Conservation (phyloP, 768 basidiomycete genomes). For the Termitomyces sp. region DNA sequence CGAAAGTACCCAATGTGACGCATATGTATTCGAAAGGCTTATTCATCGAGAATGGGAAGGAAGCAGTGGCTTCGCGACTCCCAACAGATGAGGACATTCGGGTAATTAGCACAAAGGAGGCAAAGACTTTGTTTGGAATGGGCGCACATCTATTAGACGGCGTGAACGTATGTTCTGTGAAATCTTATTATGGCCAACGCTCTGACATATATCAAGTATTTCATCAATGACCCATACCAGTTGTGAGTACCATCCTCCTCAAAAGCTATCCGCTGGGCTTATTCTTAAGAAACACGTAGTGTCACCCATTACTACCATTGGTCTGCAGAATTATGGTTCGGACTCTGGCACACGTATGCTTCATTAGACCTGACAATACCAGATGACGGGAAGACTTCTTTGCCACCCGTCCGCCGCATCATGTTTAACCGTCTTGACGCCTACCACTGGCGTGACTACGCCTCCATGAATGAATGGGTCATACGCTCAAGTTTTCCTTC, state of each 20-base stretch:
- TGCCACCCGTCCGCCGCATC: conserved; percentile 71
- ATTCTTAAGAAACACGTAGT: conserved; percentile 29
- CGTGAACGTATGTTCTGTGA: conserved; percentile 44
- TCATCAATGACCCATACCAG: conserved; percentile 82
- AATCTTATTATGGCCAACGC: not conserved
- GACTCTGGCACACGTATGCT: conserved; percentile 88
- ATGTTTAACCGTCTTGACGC: conserved; percentile 72
- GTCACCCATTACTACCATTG: conserved; percentile 94
- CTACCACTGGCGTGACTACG: conserved; percentile 86
- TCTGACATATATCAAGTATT: conserved; percentile 42
- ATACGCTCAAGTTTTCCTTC: conserved; percentile 79
- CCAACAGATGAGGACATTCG: conserved; percentile 79
- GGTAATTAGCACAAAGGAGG: conserved; percentile 65
- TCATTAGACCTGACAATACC: conserved; percentile 71
- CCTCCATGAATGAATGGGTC: conserved; percentile 87
- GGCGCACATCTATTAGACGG: conserved; percentile 77
- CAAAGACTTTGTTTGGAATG: conserved; percentile 62
- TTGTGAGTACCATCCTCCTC: conserved; percentile 47
- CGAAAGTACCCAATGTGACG: conserved; percentile 55
- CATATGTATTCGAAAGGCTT: conserved; percentile 70
- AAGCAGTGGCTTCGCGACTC: conserved; percentile 50
- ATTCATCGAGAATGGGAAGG: conserved; percentile 51
- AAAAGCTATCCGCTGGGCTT: not conserved
- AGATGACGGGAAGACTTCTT: conserved; percentile 56
- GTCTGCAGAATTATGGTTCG: conserved; percentile 88